Conservation (phyloP, 495 filamentous ascomycete genomes). For the Astrothelium macrocarpum region DNA sequence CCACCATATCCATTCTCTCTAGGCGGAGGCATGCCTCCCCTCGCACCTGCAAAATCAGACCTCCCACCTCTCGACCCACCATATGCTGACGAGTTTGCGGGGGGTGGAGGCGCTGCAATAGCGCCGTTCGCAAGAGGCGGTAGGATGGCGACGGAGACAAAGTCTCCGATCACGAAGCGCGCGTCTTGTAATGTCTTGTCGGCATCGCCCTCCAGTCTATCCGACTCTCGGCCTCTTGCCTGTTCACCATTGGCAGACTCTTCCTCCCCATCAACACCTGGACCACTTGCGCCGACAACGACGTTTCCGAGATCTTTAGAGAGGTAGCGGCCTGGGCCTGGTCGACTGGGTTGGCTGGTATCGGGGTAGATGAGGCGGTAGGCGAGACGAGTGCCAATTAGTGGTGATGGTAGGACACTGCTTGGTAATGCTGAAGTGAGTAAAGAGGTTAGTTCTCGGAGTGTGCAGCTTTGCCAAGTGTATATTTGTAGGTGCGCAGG, state of each 20-base stretch:
- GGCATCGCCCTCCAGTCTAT: slow-evolving; percentile 43
- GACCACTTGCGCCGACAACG: slow-evolving; percentile 57
- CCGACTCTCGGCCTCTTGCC: slow-evolving; percentile 9
- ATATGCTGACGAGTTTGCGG: slow-evolving; percentile 25
- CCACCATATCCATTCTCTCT: slow-evolving; percentile 41
- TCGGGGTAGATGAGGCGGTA: slow-evolving; percentile 86
- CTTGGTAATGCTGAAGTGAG: slow-evolving; percentile 55
- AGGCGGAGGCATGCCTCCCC: slow-evolving; percentile 26
- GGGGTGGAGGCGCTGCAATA: slow-evolving; percentile 49
- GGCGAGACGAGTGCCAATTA: slow-evolving; percentile 69
- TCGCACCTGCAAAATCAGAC: slow-evolving; percentile 29
- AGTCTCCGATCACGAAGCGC: slow-evolving; percentile 82
- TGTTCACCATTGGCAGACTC: slow-evolving; percentile 24
- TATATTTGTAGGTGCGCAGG: slow-evolving; percentile 71
- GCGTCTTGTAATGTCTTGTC: slow-evolving; percentile 65
- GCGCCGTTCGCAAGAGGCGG: slow-evolving; percentile 64
- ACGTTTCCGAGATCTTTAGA: slow-evolving; percentile 72
- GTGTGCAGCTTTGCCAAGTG: slow-evolving; percentile 77
- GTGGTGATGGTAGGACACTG: slow-evolving; percentile 58
- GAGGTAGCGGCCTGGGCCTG: slow-evolving; percentile 50
- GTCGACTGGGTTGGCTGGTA: slow-evolving; percentile 43
- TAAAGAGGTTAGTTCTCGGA: slow-evolving; percentile 72
- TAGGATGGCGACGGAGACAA: slow-evolving; percentile 68
- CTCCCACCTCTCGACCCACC: slow-evolving; percentile 17
- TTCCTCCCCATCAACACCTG: slow-evolving; percentile 21